Evolutionary conservation across 345 rosid species (phyloP).

Genomic region (Citrus maxima): DNA sequence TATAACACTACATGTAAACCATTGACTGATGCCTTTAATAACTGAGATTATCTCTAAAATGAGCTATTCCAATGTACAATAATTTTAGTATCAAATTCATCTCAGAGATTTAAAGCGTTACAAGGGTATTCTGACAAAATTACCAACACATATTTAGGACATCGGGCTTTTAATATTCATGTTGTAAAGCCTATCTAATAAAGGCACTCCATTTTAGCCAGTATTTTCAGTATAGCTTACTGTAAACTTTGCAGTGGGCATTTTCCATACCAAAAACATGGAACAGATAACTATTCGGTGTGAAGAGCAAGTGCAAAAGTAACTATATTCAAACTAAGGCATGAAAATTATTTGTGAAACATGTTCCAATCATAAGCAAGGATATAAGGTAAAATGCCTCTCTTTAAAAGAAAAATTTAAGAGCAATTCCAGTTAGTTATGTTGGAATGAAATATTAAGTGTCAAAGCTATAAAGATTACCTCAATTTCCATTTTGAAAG

Average conservation of each 20-base stretch:
- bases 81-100: not conserved
- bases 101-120: not conserved
- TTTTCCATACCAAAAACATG: not conserved
- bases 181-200: not conserved
- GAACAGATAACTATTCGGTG: not conserved
- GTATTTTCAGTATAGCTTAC: no score
- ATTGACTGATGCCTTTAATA: not conserved
- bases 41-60: not conserved
- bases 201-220: not conserved
- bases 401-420: not conserved
- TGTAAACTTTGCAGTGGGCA: not conserved
- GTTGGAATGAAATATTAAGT: not conserved
- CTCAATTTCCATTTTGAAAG: constrained; percentile 98
- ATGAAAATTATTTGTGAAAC: not conserved
- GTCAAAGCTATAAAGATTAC: constrained; percentile 30
- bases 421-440: not conserved
- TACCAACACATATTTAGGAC: not conserved
- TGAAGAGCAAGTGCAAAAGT: not conserved
- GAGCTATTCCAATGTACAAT: not conserved
- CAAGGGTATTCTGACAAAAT: not conserved
- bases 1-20: not conserved
- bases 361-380: not conserved
- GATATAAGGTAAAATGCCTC: not conserved
- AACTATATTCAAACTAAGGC: not conserved
- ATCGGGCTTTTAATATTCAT: not conserved